Evolutionary conservation across 2,329 filamentous ascomycete species (phyloP).

Genomic region (Colletotrichum magnum): DNA sequence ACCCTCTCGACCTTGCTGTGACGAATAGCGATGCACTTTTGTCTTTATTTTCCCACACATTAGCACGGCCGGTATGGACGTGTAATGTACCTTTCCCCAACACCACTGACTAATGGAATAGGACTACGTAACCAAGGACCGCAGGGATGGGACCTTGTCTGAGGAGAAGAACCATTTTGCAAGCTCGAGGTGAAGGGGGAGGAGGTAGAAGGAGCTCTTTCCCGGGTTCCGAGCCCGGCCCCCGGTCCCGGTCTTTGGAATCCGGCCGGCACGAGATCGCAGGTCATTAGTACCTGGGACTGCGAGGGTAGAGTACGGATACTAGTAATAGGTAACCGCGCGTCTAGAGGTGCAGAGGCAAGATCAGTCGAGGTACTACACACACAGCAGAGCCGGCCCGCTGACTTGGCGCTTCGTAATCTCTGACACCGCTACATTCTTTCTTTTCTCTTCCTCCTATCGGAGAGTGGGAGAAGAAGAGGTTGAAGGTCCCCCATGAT

Average conservation of each 20-base stretch:
- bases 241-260: not conserved
- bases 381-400: not conserved
- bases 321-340: slow-evolving; percentile 16
- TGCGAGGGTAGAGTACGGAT: not conserved
- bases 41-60: no score
- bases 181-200: no score
- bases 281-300: no score
- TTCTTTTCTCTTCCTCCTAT: not conserved
- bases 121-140: no score
- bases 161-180: no score
- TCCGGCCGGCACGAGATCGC: not conserved
- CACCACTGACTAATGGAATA: no score
- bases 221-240: no score
- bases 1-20: not conserved
- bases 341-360: not conserved
- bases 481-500: not conserved
- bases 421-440: not conserved
- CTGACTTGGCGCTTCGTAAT: slow-evolving; percentile 23
- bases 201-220: no score
- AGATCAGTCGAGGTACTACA: not conserved
- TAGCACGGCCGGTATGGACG: no score
- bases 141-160: no score
- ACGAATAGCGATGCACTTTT: not conserved
- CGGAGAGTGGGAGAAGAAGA: no score
- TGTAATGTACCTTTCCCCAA: no score